Percentiles rank a stretch among this genome's conserved stretches.
Evolutionary conservation across 192 early-diverging fungal genomes (phyloP).

Genomic region (Coemansia sp.): DNA sequence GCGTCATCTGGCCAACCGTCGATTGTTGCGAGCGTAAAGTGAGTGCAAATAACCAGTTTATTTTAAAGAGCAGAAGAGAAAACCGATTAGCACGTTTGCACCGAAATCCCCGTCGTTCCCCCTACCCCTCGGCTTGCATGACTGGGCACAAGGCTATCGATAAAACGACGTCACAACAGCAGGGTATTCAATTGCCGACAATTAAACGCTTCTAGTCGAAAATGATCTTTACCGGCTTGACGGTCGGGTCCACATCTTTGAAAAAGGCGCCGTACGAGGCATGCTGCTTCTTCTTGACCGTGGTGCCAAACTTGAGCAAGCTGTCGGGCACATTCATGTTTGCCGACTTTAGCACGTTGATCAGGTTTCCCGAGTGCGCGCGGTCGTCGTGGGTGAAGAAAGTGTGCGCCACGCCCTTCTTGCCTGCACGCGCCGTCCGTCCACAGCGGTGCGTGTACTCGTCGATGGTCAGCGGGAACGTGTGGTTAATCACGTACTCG

Average conservation of each 20-base stretch:
- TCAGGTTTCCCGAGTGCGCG: conserved; percentile 76
- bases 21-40: no score
- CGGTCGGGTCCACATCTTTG: conserved; percentile 78
- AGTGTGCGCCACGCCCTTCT: conserved; percentile 85
- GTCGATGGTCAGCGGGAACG: conserved; percentile 96
- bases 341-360: conserved; percentile 89
- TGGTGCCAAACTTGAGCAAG: conserved; percentile 89
- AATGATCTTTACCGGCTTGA: conserved; percentile 87
- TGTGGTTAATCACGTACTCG: conserved; percentile 93
- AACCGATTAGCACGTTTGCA: no score
- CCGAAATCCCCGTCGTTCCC: neutral
- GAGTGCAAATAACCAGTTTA: no score
- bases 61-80: neutral
- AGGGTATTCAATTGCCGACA: neutral
- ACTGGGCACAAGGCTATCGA: neutral
- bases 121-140: neutral
- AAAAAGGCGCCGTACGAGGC: conserved; percentile 91
- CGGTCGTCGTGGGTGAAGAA: conserved; percentile 91
- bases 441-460: conserved; percentile 93
- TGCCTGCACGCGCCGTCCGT: conserved; percentile 91
- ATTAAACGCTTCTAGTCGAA: conserved; percentile 56
- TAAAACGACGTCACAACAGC: neutral
- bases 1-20: no score
- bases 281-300: conserved; percentile 97
- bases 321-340: conserved; percentile 80